Base-by-base conservation (phyloP, 768 basidiomycete genomes). In the Tephrocybe sp. region DNA sequence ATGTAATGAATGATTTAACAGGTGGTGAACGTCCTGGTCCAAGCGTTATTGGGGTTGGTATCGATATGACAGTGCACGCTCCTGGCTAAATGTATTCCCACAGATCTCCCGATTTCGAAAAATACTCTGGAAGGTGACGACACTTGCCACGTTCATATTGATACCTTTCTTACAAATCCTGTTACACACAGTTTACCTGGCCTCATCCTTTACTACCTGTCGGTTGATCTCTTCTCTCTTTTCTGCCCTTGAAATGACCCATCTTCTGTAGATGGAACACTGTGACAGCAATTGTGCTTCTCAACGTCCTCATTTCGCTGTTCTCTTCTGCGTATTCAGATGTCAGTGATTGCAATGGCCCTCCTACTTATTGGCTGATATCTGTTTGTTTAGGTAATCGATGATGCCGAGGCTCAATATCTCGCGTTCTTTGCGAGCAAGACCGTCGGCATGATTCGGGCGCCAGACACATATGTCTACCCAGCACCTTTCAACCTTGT, bases 231-330 rank as follows among this genome's bases (percentile, higher is more conserved):
- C 37, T 41, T 4, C 7, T 43, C 52, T 33, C 0, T 2, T 15
- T 37, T 18, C 8, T 9, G 14, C 30, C 14, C 21, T 18, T 34
- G 45, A 18, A 23, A 30, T 57, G 41, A 61, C 17, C 40, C 40
- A n/a, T n/a, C n/a, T 26, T 15, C 24, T 12, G 17, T 55, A 88
- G 86, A 38, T 95, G 92, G 93, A 93, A 86, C 68, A 79, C 91
- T 48, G 79, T 85, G 18, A 87, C 90, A 2, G 88, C 83, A 15
- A 79, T 97, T 44, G 81, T 98, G 48, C 77, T 97, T 44, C 80
- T 97, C 65, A 98, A 98, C 64, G 85, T 98, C 63, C 77, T 98
- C 62, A 93, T 98, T 59, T 97, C 94, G n/a, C 72, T 98, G 59
- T 97, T 97, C 66, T 85, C 93, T 15, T 91, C 93, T 44, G 93